Conservation (phyloP, 257 asterid species). For the Solanum dulcamara region DNA sequence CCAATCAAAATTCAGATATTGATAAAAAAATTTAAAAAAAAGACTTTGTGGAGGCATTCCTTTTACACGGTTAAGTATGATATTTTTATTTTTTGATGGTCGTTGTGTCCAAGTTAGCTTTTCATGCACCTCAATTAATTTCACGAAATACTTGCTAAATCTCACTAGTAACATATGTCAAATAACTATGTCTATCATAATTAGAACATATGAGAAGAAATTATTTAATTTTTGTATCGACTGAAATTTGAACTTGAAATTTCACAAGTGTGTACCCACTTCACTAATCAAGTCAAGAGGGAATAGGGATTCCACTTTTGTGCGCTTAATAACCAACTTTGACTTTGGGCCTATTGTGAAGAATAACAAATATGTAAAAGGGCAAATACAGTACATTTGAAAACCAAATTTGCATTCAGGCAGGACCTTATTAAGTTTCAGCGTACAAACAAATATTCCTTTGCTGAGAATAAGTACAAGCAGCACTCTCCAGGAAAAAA, state of each 20-base stretch:
- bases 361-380: background rate
- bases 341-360: background rate
- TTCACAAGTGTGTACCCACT: background rate
- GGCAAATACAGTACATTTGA: background rate
- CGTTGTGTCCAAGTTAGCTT: background rate
- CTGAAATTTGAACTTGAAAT: background rate
- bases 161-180: background rate
- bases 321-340: background rate
- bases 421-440: background rate
- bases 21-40: too few relatives aligned
- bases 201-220: background rate
- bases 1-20: too few relatives aligned
- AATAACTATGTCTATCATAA: background rate
- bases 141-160: accelerated
- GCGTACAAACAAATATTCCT: background rate
- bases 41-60: too few relatives aligned
- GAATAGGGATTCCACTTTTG: background rate
- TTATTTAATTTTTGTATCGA: background rate
- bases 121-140: background rate
- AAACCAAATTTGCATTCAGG: background rate
- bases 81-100: background rate
- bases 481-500: background rate
- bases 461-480: background rate
- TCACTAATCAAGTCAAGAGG: background rate
- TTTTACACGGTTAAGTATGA: too few relatives aligned